Evolutionary conservation across 768 basidiomycete species (phyloP).

Genomic region (Xanthoconium purpureum): DNA sequence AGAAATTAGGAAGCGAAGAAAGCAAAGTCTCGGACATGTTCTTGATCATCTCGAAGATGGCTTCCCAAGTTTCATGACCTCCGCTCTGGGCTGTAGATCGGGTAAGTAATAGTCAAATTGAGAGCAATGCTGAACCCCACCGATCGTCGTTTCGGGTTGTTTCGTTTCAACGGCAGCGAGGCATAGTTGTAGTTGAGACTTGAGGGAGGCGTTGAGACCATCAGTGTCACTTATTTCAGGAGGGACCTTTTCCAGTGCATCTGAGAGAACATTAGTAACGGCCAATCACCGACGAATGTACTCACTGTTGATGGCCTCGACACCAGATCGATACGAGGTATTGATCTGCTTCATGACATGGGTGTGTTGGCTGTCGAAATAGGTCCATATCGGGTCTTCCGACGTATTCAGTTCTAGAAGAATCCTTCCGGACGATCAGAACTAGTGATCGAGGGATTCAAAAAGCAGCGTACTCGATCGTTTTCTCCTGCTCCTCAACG

Average conservation of each 20-base stretch:
- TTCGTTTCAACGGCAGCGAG: slow-evolving; percentile 60
- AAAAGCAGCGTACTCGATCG: slow-evolving; percentile 71
- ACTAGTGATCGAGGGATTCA: neutral
- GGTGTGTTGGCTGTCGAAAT: slow-evolving; percentile 90
- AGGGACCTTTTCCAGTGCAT: slow-evolving; percentile 41
- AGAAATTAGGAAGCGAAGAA: slow-evolving; percentile 86
- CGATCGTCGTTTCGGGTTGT: slow-evolving; percentile 56
- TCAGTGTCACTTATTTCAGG: slow-evolving; percentile 37
- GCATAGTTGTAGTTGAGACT: slow-evolving; percentile 58
- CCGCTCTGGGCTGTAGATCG: slow-evolving; percentile 55
- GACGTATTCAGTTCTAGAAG: slow-evolving; percentile 80
- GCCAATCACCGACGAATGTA: slow-evolving; percentile 4
- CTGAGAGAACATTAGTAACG: slow-evolving; percentile 32
- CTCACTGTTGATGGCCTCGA: slow-evolving; percentile 49
- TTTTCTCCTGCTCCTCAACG: slow-evolving; percentile 95
- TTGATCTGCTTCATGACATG: slow-evolving; percentile 80
- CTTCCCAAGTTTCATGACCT: slow-evolving; percentile 80
- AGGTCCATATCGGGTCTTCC: slow-evolving; percentile 94
- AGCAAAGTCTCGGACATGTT: slow-evolving; percentile 83
- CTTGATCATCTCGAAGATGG: slow-evolving; percentile 75
- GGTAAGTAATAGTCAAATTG: neutral
- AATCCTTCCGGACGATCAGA: slow-evolving; percentile 50
- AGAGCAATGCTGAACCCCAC: slow-evolving; percentile 36
- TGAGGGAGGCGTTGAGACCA: slow-evolving; percentile 42
- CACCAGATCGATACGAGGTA: slow-evolving; percentile 51